Percentiles rank a stretch among this genome's conserved stretches.
Conservation (phyloP, 768 basidiomycete species). For the Rhizopogon vulgaris region DNA sequence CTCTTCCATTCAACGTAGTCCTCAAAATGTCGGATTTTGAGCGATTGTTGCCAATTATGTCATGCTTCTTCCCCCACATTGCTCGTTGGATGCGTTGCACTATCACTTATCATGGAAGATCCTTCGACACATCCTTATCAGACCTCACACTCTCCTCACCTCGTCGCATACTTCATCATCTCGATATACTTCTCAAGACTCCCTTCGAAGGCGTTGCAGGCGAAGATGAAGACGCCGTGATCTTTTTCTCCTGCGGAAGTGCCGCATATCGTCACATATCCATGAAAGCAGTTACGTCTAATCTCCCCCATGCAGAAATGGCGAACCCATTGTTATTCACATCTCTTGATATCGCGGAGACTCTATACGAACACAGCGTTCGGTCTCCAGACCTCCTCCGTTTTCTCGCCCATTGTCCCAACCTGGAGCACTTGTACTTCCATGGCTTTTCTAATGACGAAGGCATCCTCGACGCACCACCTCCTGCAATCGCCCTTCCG, state of each 20-base stretch:
- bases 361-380: constrained; percentile 31
- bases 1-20: constrained; percentile 50
- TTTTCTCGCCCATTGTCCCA: constrained; percentile 57
- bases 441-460: constrained; percentile 48
- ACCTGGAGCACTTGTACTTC: constrained; percentile 52
- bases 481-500: constrained; percentile 48
- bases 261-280: constrained; percentile 31
- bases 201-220: constrained; percentile 16
- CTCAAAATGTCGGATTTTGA: constrained; percentile 43
- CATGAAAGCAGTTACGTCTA: constrained; percentile 44
- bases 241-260: constrained; percentile 28
- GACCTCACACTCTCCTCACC: constrained; percentile 15
- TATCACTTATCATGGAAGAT: constrained; percentile 32
- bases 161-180: constrained; percentile 22
- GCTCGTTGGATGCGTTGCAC: constrained; percentile 52
- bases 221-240: constrained; percentile 13
- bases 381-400: constrained; percentile 46
- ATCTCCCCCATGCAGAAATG: constrained; percentile 40
- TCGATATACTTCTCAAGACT: constrained; percentile 16
- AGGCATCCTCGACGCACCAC: constrained; percentile 18
- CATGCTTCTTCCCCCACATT: constrained; percentile 51
- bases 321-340: constrained; percentile 51
- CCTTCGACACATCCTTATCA: constrained; percentile 23
- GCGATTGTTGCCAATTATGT: constrained; percentile 54
- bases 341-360: constrained; percentile 51